Percentiles rank a stretch among this genome's conserved stretches.
Conservation (phyloP, 148 eudicot species). For the Persicaria maculosa region DNA sequence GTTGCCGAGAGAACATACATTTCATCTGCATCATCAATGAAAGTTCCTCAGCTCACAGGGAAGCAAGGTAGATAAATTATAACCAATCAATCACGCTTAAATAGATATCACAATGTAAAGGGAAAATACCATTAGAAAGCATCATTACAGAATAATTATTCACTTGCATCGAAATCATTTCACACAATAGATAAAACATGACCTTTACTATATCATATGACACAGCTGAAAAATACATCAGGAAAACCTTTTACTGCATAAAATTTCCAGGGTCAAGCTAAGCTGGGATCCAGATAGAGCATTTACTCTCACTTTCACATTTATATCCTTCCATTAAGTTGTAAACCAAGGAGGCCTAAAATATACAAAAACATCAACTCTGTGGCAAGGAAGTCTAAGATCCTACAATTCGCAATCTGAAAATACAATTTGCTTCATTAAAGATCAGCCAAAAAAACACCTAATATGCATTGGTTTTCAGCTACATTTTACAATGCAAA, state of each 20-base stretch:
- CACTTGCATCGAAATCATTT: not conserved
- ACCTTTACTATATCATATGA: not conserved
- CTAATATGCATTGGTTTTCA: too few species aligned
- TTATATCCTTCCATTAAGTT: not conserved
- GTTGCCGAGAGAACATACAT: constrained; percentile 92
- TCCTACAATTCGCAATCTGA: not conserved
- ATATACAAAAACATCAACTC: not conserved
- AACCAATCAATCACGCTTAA: not conserved
- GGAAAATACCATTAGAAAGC: not conserved
- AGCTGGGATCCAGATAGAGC: not conserved
- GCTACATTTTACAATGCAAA: not conserved
- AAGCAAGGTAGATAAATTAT: not conserved
- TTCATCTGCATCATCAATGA: constrained; percentile 56
- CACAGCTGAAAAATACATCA: not conserved
- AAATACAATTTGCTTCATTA: not conserved
- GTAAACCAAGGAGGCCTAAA: not conserved
- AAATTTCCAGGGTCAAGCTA: not conserved
- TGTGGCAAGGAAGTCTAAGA: not conserved
- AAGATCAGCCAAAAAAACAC: not conserved
- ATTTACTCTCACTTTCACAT: not conserved
- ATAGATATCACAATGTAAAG: not conserved
- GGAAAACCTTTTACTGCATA: not conserved
- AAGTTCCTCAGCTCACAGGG: not conserved
- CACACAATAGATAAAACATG: not conserved
- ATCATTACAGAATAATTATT: not conserved